Conservation (phyloP, 164 flowering plant species). For the Magnolia sinica region DNA sequence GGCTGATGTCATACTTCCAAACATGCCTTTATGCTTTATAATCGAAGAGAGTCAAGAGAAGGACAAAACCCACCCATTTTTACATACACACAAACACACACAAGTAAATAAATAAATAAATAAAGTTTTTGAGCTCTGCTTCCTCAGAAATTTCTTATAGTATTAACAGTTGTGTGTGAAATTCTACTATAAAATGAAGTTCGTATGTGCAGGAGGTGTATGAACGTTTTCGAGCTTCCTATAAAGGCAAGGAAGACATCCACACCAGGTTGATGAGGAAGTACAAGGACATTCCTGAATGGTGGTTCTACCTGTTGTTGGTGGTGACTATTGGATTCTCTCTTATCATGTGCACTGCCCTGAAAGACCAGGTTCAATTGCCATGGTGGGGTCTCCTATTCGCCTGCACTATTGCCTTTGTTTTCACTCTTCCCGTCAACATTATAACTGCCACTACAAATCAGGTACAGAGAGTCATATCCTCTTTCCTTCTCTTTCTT, state of each 20-base stretch:
- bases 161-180: too few species aligned
- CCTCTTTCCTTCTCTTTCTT: background rate
- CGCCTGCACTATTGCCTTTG: conserved; percentile 51
- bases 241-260: conserved; percentile 45
- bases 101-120: too few species aligned
- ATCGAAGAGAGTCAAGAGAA: too few species aligned
- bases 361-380: conserved; percentile 64
- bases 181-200: background rate
- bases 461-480: background rate
- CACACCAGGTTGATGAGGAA: conserved; percentile 77
- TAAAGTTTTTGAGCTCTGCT: too few species aligned
- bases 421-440: conserved; percentile 73
- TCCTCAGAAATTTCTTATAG: too few species aligned
- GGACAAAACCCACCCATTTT: too few species aligned
- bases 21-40: too few species aligned
- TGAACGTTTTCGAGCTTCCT: conserved; percentile 26
- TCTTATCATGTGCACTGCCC: conserved; percentile 51
- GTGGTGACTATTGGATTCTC: conserved; percentile 32
- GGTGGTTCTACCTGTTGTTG: conserved; percentile 67
- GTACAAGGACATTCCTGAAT: conserved; percentile 56
- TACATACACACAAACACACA: too few species aligned
- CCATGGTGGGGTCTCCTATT: conserved; percentile 89
- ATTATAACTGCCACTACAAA: conserved; percentile 76
- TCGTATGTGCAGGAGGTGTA: conserved; percentile 41
- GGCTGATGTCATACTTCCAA: too few species aligned